phyloP scores from a whole-genome alignment of 2,329 filamentous ascomycete genomes.

The Xylaria sp. region DNA sequence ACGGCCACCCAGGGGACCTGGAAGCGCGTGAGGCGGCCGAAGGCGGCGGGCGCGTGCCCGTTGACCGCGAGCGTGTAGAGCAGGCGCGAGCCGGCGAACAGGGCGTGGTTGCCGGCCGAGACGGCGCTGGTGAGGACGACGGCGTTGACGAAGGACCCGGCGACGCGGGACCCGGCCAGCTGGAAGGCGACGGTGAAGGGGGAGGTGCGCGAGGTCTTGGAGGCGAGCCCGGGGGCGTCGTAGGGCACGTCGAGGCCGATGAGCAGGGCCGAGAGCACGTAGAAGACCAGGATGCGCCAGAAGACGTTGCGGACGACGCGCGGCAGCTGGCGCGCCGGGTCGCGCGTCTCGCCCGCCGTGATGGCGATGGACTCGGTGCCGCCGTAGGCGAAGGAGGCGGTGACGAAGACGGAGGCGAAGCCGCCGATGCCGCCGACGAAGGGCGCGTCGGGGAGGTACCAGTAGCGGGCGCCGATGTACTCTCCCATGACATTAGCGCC shows the following conservation, averaged over 20 bases:
- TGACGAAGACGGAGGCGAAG: conserved; percentile 66
- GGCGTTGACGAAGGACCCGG: conserved; percentile 62
- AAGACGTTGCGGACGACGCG: conserved; percentile 68
- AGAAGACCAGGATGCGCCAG: conserved; percentile 63
- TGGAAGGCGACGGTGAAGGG: conserved; percentile 66
- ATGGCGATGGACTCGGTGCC: conserved; percentile 68
- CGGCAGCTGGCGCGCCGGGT: conserved; percentile 63
- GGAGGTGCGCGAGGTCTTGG: conserved; percentile 49
- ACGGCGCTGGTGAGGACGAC: conserved; percentile 62
- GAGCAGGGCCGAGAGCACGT: conserved; percentile 53
- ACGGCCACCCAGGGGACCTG: conserved; percentile 58
- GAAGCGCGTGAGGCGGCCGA: conserved; percentile 53
- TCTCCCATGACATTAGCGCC: conserved; percentile 56
- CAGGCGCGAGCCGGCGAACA: conserved; percentile 59
- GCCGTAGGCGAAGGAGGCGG: conserved; percentile 63
- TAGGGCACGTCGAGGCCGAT: conserved; percentile 64
- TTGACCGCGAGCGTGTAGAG: conserved; percentile 60
- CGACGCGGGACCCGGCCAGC: conserved; percentile 55
- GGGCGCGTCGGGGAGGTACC: conserved; percentile 61
- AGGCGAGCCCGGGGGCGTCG: conserved; percentile 48
- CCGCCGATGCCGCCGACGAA: conserved; percentile 68
- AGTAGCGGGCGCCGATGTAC: conserved; percentile 63
- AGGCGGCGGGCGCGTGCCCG: conserved; percentile 57
- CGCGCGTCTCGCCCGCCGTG: conserved; percentile 66
- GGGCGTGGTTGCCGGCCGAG: conserved; percentile 60